Percentiles rank a stretch among this genome's conserved stretches.
Evolutionary conservation across 2,329 filamentous ascomycete species (phyloP).

Genomic region (Clonostachys rosea): DNA sequence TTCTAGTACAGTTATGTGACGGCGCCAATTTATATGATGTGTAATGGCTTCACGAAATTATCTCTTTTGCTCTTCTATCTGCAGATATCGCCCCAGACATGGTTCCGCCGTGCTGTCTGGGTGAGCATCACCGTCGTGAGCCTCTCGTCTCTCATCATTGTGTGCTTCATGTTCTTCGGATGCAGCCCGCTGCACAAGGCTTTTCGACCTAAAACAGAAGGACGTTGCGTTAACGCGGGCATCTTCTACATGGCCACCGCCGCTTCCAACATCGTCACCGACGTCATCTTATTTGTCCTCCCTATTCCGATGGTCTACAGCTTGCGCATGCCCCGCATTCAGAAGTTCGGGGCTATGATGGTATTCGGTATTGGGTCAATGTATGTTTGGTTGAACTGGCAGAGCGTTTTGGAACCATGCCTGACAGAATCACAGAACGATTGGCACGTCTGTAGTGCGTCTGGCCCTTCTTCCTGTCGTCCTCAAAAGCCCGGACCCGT

Average conservation of each 20-base stretch:
- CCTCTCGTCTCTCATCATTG: conserved; percentile 17
- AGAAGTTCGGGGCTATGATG: conserved; percentile 36
- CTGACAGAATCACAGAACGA: conserved; percentile 11
- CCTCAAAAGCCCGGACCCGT: conserved; percentile 14
- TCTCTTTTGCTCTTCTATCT: conserved; percentile 29
- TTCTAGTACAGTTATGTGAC: conserved; percentile 12
- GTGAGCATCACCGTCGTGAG: conserved; percentile 17
- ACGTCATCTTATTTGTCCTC: conserved; percentile 38
- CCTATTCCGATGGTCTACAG: conserved; percentile 37
- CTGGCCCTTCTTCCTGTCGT: conserved; percentile 13
- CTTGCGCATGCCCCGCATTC: conserved; percentile 34
- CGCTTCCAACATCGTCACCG: conserved; percentile 38
- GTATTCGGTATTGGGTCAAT: conserved; percentile 36
- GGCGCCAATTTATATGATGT: conserved; percentile 21
- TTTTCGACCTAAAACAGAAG: conserved; percentile 11
- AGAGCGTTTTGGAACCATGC: not conserved
- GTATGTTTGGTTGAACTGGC: conserved; percentile 1
- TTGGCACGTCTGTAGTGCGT: conserved; percentile 22
- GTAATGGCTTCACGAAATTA: conserved; percentile 27
- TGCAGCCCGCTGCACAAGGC: conserved; percentile 13
- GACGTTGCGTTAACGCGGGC: conserved; percentile 34
- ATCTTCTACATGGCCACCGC: conserved; percentile 42
- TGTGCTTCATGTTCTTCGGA: conserved; percentile 12
- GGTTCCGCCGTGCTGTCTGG: conserved; percentile 21
- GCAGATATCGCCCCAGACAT: conserved; percentile 23